Conservation (phyloP, 176 grass and related monocot genomes). For the Zea mays region DNA sequence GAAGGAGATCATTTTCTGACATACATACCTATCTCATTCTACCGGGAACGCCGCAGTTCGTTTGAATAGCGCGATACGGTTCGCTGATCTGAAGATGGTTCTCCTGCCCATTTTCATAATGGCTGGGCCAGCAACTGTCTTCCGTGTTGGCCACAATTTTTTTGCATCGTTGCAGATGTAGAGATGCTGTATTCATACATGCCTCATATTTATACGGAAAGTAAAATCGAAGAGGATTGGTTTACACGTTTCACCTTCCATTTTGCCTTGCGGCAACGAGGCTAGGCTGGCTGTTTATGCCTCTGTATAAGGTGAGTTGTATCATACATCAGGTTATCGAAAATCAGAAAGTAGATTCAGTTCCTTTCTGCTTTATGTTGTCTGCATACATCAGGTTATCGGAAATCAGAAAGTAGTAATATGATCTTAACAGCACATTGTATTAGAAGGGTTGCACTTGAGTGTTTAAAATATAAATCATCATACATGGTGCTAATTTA, state of each 20-base stretch:
- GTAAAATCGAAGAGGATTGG: constrained; percentile 6
- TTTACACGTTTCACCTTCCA: constrained; percentile 37
- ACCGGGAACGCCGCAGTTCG: constrained; percentile 14
- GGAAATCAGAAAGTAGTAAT: no score
- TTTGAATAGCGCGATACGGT: constrained; percentile 23
- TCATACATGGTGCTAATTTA: no score
- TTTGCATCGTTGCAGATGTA: constrained; percentile 43
- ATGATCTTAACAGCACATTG: no score
- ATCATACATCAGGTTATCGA: constrained; percentile 28
- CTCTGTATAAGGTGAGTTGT: constrained; percentile 56
- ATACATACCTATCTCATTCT: constrained; percentile 19
- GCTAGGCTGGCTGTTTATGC: constrained; percentile 39
- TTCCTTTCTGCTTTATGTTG: background rate
- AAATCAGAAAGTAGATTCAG: constrained; percentile 42
- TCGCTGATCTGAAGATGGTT: constrained; percentile 41
- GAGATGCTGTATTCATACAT: constrained; percentile 44
- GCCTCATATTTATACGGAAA: background rate
- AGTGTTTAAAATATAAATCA: no score
- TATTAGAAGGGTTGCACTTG: no score
- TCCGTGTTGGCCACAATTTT: constrained; percentile 35
- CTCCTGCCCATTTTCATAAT: constrained; percentile 30
- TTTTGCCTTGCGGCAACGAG: constrained; percentile 43
- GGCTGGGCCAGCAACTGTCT: constrained; percentile 29
- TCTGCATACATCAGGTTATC: background rate
- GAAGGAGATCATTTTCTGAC: constrained; percentile 86